These are phyloP conservation scores for Corymbia calophylla DNA, from an alignment of 441 rosid genomes.

Conservation along the genomic window DNA sequence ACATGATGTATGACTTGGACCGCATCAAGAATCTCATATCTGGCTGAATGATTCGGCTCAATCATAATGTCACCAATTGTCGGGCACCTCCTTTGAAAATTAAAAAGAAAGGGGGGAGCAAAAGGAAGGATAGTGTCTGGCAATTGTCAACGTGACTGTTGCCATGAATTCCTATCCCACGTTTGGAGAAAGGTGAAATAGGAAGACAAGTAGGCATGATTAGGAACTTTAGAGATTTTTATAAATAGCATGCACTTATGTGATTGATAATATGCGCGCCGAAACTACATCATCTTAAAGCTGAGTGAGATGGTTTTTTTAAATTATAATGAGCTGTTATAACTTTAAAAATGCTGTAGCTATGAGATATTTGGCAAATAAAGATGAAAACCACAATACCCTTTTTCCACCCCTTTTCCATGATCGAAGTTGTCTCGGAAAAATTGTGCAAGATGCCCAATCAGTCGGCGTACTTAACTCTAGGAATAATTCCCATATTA, in stretches of 20 bases:
- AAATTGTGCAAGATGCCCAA: too few relatives aligned
- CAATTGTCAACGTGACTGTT: not conserved
- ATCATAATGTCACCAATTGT: not conserved
- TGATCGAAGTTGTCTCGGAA: rapidly evolving
- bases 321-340: rapidly evolving
- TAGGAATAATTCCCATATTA: too few relatives aligned
- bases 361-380: not conserved
- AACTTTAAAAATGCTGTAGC: rapidly evolving
- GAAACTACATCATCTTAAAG: not conserved
- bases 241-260: not conserved
- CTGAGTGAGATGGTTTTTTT: rapidly evolving
- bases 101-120: not conserved
- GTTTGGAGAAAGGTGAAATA: not conserved
- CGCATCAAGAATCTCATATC: not conserved
- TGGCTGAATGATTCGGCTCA: not conserved
- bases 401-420: too few relatives aligned
- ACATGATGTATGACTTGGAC: not conserved
- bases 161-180: not conserved
- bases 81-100: not conserved
- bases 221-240: not conserved
- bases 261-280: not conserved
- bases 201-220: not conserved
- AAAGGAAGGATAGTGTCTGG: not conserved
- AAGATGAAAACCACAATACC: not conserved
- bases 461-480: not conserved